phyloP scores from a whole-genome alignment of 352 stramenopile species.

The Peronospora farinosa region DNA sequence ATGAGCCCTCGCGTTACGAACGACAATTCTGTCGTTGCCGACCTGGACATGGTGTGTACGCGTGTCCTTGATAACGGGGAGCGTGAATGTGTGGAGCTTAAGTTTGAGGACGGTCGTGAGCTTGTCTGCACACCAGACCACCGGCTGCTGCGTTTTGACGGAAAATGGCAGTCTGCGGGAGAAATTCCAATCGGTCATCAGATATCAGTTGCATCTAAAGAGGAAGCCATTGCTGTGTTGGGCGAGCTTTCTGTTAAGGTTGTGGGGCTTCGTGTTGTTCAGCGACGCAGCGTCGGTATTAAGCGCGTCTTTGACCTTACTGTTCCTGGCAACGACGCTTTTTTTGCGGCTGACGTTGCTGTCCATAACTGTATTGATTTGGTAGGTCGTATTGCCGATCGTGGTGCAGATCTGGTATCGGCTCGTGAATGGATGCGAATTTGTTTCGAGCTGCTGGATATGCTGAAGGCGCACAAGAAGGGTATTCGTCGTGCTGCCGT shows the following conservation, averaged over 20 bases:
- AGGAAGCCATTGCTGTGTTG: neutral
- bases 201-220: neutral
- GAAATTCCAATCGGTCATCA: conserved; percentile 1
- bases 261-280: conserved; percentile 1
- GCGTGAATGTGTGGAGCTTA: conserved; percentile 1
- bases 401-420: conserved; percentile 96
- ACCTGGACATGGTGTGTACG: conserved; percentile 2
- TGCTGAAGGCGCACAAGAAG: conserved; percentile 99
- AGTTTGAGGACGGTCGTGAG: conserved; percentile 1
- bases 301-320: conserved; percentile 4
- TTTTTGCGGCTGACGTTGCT: conserved; percentile 3
- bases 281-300: conserved; percentile 4
- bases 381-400: conserved; percentile 97
- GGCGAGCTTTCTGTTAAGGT: neutral
- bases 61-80: conserved; percentile 1
- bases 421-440: conserved; percentile 99
- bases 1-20: conserved; percentile 2
- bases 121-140: conserved; percentile 6
- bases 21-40: conserved; percentile 2
- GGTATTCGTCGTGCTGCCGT: conserved; percentile 96
- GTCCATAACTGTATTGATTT: conserved; percentile 63
- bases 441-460: conserved; percentile 99
- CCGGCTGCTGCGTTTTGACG: conserved; percentile 2
- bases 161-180: conserved; percentile 3
- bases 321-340: conserved; percentile 4